phyloP scores from a whole-genome alignment of 345 rosid species.

The thale cress (Arabidopsis thaliana) region DNA sequence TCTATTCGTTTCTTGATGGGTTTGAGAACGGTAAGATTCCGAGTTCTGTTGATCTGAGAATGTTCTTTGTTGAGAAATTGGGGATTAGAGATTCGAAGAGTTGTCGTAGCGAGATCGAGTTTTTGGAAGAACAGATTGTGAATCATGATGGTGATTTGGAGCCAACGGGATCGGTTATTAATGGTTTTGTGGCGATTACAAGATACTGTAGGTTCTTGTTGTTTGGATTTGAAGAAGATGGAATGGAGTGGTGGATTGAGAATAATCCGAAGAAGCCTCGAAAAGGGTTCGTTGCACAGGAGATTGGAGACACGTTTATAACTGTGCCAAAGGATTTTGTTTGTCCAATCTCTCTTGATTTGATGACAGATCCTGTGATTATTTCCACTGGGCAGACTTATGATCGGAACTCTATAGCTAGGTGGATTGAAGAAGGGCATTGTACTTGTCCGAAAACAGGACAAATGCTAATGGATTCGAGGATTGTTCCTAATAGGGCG shows the following conservation, averaged over 20 bases:
- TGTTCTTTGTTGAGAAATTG: slow-evolving; percentile 66
- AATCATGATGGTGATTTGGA: slow-evolving; percentile 85
- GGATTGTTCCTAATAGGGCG: slow-evolving; percentile 84
- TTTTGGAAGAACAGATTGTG: slow-evolving; percentile 90
- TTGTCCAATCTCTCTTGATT: slow-evolving; percentile 83
- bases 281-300: slow-evolving; percentile 66
- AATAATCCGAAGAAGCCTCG: slow-evolving; percentile 58
- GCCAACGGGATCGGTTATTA: slow-evolving; percentile 79
- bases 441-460: slow-evolving; percentile 89
- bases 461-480: slow-evolving; percentile 66
- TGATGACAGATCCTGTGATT: slow-evolving; percentile 94
- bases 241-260: slow-evolving; percentile 49
- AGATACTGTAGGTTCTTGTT: slow-evolving; percentile 81
- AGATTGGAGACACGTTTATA: slow-evolving; percentile 75
- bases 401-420: slow-evolving; percentile 78
- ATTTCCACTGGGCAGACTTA: slow-evolving; percentile 91
- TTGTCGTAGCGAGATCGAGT: slow-evolving; percentile 78
- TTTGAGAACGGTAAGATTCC: slow-evolving; percentile 75
- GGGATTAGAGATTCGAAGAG: slow-evolving; percentile 63
- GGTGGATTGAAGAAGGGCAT: slow-evolving; percentile 97
- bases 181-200: slow-evolving; percentile 80
- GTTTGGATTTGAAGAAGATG: slow-evolving; percentile 75
- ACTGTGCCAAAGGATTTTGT: slow-evolving; percentile 80
- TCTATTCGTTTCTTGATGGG: slow-evolving; percentile 66
- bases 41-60: slow-evolving; percentile 42